These are phyloP conservation scores for Margaritispora aquatica DNA, from an alignment of 495 filamentous ascomycete species.

Conservation along the genomic window DNA sequence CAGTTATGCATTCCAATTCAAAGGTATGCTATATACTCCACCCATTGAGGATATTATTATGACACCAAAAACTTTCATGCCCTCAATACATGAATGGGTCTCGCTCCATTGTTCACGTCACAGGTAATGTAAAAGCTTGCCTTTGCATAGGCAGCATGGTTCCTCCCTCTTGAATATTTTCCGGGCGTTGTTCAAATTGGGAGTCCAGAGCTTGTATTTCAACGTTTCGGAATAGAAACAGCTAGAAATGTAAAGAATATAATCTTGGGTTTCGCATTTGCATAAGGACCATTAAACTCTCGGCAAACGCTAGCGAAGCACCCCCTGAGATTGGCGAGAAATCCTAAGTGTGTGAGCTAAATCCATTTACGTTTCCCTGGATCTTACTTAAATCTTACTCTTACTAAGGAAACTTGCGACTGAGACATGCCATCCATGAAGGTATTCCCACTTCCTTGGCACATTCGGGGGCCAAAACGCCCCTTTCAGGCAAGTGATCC, in stretches of 20 bases:
- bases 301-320: no score
- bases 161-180: slow-evolving; percentile 39
- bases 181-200: slow-evolving; percentile 3
- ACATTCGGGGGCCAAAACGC: background rate
- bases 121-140: slow-evolving; percentile 35
- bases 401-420: no score
- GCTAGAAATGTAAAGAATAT: no score
- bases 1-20: slow-evolving; percentile 30
- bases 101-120: slow-evolving; percentile 57
- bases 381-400: background rate
- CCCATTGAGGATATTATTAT: slow-evolving; percentile 54
- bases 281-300: no score
- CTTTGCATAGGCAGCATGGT: slow-evolving; percentile 49
- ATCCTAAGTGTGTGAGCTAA: no score
- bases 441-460: no score
- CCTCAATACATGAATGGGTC: no score
- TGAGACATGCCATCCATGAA: no score
- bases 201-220: slow-evolving; percentile 3
- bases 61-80: slow-evolving; percentile 54
- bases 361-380: background rate
- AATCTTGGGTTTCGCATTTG: no score
- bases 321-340: background rate
- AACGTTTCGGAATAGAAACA: background rate
- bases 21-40: slow-evolving; percentile 50
- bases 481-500: background rate